These are phyloP conservation scores for Epichloe festucae DNA, from an alignment of 2,329 filamentous ascomycete genomes.

Conservation along the genomic window DNA sequence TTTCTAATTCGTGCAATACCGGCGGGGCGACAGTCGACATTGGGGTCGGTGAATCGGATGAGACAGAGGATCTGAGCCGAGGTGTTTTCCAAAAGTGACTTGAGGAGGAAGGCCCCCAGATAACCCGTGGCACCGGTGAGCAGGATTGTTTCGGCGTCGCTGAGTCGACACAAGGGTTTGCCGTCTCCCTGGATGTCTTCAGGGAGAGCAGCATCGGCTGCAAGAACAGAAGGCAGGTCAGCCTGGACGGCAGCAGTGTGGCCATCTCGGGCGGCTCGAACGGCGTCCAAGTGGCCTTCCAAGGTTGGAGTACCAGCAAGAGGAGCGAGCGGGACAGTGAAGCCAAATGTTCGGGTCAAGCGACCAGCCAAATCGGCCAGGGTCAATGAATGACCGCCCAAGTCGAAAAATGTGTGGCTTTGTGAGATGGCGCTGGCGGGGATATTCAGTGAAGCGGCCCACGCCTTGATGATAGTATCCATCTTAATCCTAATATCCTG, in stretches of 20 bases:
- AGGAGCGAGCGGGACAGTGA: constrained; percentile 57
- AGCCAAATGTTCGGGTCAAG: constrained; percentile 56
- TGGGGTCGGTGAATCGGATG: constrained; percentile 58
- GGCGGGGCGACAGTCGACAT: constrained; percentile 47
- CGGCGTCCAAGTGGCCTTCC: constrained; percentile 56
- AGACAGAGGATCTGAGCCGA: constrained; percentile 59
- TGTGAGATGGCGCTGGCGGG: constrained; percentile 48
- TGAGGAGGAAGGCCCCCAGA: constrained; percentile 61
- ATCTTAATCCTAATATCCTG: constrained; percentile 52
- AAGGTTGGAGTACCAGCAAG: constrained; percentile 61
- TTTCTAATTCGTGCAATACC: constrained; percentile 61
- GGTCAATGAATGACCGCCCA: constrained; percentile 66
- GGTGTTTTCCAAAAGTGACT: constrained; percentile 53
- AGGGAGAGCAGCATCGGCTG: constrained; percentile 52
- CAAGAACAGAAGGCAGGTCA: constrained; percentile 56
- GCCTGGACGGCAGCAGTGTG: constrained; percentile 64
- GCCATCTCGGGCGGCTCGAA: constrained; percentile 58
- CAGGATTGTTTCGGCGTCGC: constrained; percentile 54
- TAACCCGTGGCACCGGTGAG: constrained; percentile 68
- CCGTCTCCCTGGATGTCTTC: constrained; percentile 50
- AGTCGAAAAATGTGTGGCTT: constrained; percentile 68
- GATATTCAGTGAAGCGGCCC: constrained; percentile 59
- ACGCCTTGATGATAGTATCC: constrained; percentile 55
- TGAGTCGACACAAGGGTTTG: constrained; percentile 42
- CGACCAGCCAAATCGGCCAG: constrained; percentile 66